phyloP scores from a whole-genome alignment of 495 filamentous ascomycete genomes.

The Daldinia bambusicola region DNA sequence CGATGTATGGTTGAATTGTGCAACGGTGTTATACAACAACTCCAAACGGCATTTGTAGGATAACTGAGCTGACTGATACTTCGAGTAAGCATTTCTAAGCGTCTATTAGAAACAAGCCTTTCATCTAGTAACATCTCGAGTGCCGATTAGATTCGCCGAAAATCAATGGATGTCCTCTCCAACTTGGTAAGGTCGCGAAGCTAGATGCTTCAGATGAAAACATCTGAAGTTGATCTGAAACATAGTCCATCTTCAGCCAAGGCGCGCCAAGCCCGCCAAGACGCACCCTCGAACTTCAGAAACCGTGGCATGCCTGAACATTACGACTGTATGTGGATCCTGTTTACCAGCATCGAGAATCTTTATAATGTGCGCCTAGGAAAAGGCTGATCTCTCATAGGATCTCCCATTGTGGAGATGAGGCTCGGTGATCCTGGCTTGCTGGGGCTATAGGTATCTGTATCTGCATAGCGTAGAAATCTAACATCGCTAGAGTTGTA shows the following conservation, averaged over 20 bases:
- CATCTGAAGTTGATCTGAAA: slow-evolving; percentile 40
- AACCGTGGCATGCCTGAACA: slow-evolving; percentile 16
- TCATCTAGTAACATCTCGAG: neutral
- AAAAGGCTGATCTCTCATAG: slow-evolving; percentile 31
- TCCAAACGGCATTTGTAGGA: neutral
- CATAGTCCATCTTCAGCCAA: slow-evolving; percentile 26
- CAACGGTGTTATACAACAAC: neutral
- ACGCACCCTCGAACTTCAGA: slow-evolving; percentile 18
- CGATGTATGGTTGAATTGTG: neutral
- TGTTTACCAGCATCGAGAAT: slow-evolving; percentile 10
- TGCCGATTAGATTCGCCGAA: slow-evolving; percentile 12
- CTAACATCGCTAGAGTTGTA: neutral
- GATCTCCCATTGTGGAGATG: slow-evolving; percentile 16
- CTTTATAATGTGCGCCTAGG: slow-evolving; percentile 38
- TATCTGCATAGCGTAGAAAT: neutral
- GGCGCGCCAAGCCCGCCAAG: slow-evolving; percentile 32
- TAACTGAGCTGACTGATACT: neutral
- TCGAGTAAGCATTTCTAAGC: neutral
- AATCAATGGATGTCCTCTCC: neutral
- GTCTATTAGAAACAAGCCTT: neutral
- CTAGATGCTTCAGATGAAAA: slow-evolving; percentile 31
- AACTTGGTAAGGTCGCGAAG: neutral
- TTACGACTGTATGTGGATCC: slow-evolving; percentile 38
- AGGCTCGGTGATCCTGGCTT: slow-evolving; percentile 1
- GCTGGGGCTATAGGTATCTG: neutral